Base-by-base conservation (phyloP, 192 early-diverging fungal species). In the Helicostylum pulchrum region DNA sequence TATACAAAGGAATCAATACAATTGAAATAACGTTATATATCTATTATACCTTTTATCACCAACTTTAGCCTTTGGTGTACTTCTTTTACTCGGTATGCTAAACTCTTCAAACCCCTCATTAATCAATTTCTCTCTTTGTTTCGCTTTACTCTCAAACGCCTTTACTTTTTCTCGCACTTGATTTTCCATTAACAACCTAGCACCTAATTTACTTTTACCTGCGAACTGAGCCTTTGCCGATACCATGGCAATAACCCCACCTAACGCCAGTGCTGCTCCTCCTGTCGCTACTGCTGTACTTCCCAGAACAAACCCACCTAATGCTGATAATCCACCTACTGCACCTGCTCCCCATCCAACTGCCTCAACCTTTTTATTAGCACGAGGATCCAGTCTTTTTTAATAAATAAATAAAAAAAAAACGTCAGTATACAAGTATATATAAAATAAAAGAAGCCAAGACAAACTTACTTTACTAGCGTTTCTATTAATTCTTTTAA, bases 241-340 rank as follows among this genome's bases (percentile, higher is more conserved):
- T n/a, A 76, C 58, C 4, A 69, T 69, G 34, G 67, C 62, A 3
- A 80, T 55, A 2, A 71, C 62, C 52, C 79, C 74, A 12, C 79
- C 79, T 1, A 80, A 23, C 1, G 70, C 76, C 4, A 77, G 15
- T 0, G 65, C 68, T 1, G 73, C 67, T 2, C 79, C 79, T 21
- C 75, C 72, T 5, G 79, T 71, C 62, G 78, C 62, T 10, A 70
- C 72, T 0, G 70, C 72, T 31, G 71, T 72, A 44, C 77, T 79
- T 3, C 77, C 80, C 14, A 75, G 9, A 0, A 66, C 74, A 32
- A 74, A 63, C 4, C 77, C 80, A 52, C 80, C 77, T 3, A 82
- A 55, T 0, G 71, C 75, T 2, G 75, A 73, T 9, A 82, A 46
- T 17, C 77, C 70, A 52, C 80, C 80, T 4, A 77, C 65, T n/a